Base-by-base conservation (phyloP, 73 alveolate genomes). In the Loxodes magnus region DNA sequence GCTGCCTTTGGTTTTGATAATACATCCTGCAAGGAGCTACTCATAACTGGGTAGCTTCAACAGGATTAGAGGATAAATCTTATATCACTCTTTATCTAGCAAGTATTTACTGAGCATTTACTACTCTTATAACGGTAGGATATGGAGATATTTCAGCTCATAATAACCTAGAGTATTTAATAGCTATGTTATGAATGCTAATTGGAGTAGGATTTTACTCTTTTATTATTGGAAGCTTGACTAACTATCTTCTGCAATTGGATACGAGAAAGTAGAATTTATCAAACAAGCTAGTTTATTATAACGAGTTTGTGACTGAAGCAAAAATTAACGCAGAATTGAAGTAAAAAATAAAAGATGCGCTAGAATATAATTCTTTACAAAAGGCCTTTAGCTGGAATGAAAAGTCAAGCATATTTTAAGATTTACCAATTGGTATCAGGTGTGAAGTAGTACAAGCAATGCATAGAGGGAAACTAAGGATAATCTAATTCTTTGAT, bases 181-280 rank as follows among this genome's bases (percentile, higher is more conserved):
- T 77, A 1, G 42, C 73, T 15, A 75, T 77, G 24, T n/a, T 46
- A 1, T 77, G 90, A 79, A 70, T 77, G 84, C 33, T 77, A 9
- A 14, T 53, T 17, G 90, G 90, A 2, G 66, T 61, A 36, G 31
- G 64, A 59, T 69, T 59, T 28, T 77, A 69, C 49, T 44, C 90
- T 10, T 60, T 77, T 35, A 43, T 72, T 10, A 54, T 77, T 34
- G 82, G 90, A 27, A 77, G 61, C 33, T 43, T 77, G 29, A 19
- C 90, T 2, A 51, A 79, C 1, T 72, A 43, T 33, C 25, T 77
- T 19, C 46, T 73, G 5, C 44, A 52, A 36, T 23, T 61, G 25
- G 58, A 66, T 33, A 19, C 33, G 35, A 64, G 12, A 36, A 65
- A 22, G 25, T 26, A 5, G 56, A 63, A 10, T 2, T 35, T 12